Evolutionary conservation across 306 rosid genomes (phyloP), one percentile per base, ranked within the genome.

Genomic region (Gleditsia sinensis): DNA sequence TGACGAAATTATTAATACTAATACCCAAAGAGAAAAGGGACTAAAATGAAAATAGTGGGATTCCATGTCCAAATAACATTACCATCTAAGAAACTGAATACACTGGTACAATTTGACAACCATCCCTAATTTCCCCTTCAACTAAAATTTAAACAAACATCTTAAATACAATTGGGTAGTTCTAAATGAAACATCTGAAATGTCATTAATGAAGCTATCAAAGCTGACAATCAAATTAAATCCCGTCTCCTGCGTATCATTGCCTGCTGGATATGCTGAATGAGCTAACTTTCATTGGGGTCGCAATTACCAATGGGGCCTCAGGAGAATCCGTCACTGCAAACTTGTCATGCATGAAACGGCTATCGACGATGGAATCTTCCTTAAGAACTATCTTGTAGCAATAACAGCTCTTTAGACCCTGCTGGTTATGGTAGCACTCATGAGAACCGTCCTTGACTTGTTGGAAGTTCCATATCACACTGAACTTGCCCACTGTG

Each of bases 231-330:
- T 33, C 30, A 43, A 63, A 72, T 56, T 48, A 71, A 51, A n/a
- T 14, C 69, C 24, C 27, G 60, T 25, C 61, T 66, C 83, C 53
- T 11, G n/a, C 59, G 54, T 76, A 75, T 87, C 83, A 88, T 79
- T 89, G 78, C 81, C 86, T 87, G 77, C 85, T 90, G 82, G 98
- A 92, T 37, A 95, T 84, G 93, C 98, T 95, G 81, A 95, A 88
- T 69, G 99, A 95, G 86, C 99, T 95, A 69, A 95, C 96, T 89
- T 95, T 95, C 96, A 92, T 60, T 63, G 98, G 99, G 21, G 97
- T 95, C 3, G 99, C 99, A 34, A 95, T 92, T 16, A 95, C 99
- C 79, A 88, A 85, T 0, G 99, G 99, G 28, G 99, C 99, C 81
- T 95, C 98, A 2, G 99, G 99, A 72, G 98, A 95, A 74, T 88